Evolutionary conservation across 192 early-diverging fungal species (phyloP), one percentile per base, ranked within the genome.

Genomic region (Endogone sp.): DNA sequence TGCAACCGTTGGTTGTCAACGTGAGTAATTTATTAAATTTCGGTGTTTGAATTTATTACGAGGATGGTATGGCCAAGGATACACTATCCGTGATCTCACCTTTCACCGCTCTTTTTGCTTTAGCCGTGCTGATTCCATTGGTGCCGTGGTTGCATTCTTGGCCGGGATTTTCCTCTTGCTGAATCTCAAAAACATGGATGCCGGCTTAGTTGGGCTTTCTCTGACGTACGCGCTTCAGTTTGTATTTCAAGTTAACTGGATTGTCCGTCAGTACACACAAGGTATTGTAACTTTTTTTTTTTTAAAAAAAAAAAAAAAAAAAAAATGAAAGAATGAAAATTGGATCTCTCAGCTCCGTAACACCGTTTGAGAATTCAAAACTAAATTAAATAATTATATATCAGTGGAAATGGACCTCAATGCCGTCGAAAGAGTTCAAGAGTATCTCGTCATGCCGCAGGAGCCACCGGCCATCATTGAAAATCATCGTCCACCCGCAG

Each of bases 331-430:
- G 6, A 21, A 4, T 3, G 6, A 30, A 10, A 64, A 11, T 0
- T 64, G 22, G 23, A 24, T 2, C n/a, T 3, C 3, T 24, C 11
- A 20, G 2, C 9, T 16, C 16, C 37, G 0, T 16, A 16, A 11
- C 6, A 49, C 37, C 37, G 9, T 49, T 49, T 49, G 37, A n/a
- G n/a, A n/a, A n/a, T n/a, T n/a, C n/a, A n/a, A n/a, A n/a, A n/a
- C n/a, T n/a, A n/a, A n/a, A n/a, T n/a, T n/a, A n/a, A n/a, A n/a
- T 16, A 49, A 49, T 49, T 49, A 16, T 6, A 49, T 11, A 11
- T 25, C n/a, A 64, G 88, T 94, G 73, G 94, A 95, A 68, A 92
- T 94, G 85, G 86, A 82, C 68, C 84, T 95, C 80, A 93, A 93
- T 49, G 80, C 90, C 0, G 90, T 94, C 6, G 94, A 98, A 78